Evolutionary conservation across 2,329 filamentous ascomycete genomes (phyloP), one percentile per base, ranked within the genome.

Genomic region (Apiospora aurea): DNA sequence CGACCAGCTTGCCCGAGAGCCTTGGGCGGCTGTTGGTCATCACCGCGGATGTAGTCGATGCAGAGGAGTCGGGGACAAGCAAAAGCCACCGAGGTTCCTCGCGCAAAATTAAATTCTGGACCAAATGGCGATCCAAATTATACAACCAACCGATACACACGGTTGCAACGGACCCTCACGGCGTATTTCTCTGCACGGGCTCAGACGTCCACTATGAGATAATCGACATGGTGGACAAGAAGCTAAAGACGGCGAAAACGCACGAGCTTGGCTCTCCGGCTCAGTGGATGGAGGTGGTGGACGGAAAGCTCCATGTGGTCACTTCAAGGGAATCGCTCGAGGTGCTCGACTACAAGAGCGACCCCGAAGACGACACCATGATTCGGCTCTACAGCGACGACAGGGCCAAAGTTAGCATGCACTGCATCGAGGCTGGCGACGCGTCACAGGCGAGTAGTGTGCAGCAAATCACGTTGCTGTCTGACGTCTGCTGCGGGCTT

Each of bases 141-240:
- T 78, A 86, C 51, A 78, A 80, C 0, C 81, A 83, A 0, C 86
- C 90, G 0, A 86, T 93, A 1, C 88, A 87, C 75, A 85, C 90
- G 0, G 85, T 91, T 1, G 81, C 88, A 1, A 85, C 88, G 6
- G 87, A 88, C 72, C 83, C 85, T 4, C 84, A 88, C 71, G 83
- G 89, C 72, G 79, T 93, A 67, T 86, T 92, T 74, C 86, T 88
- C 81, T 87, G 89, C 78, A 81, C 84, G 73, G 84, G 91, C 73
- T 81, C 78, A 18, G 83, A 78, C 1, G 78, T 95, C 1, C 84
- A 88, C 69, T 91, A 88, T 83, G 86, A 90, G 51, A 81, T 85
- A 24, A 83, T 92, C 2, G 86, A 91, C 71, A 73, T 83, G 1
- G 76, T 74, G 3, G 83, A 88, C 44, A 90, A 86, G 77, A 88